These are phyloP conservation scores for Noccaea bulbosa DNA, from an alignment of 345 rosid genomes.

Conservation along the genomic window DNA sequence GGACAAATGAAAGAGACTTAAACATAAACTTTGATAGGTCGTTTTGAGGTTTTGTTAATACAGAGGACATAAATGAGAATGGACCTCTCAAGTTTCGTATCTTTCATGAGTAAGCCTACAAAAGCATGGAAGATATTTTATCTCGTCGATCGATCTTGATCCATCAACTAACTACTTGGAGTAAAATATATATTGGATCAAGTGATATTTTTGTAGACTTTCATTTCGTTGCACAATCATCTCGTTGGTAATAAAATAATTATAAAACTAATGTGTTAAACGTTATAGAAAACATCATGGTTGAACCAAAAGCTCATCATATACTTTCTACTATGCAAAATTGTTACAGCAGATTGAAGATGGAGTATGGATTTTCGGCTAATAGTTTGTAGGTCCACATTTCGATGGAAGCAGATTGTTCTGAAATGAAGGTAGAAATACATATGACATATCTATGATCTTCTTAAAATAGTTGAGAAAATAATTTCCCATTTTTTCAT, in stretches of 20 bases:
- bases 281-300: too few species aligned
- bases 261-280: too few species aligned
- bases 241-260: neutral
- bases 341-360: too few species aligned
- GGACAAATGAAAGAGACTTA: slow-evolving; percentile 30
- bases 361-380: too few species aligned
- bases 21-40: neutral
- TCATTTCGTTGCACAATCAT: neutral
- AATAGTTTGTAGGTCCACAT: too few species aligned
- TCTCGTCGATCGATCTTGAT: slow-evolving; percentile 27
- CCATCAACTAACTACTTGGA: slow-evolving; percentile 19
- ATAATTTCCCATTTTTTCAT: too few species aligned
- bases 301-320: too few species aligned
- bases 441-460: too few species aligned
- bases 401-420: too few species aligned
- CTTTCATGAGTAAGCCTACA: slow-evolving; percentile 31
- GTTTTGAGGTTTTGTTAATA: slow-evolving; percentile 27
- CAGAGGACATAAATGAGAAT: slow-evolving; percentile 24
- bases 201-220: slow-evolving; percentile 9
- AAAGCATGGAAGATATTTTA: slow-evolving; percentile 13
- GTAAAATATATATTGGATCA: slow-evolving; percentile 11
- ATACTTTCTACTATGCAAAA: too few species aligned
- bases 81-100: slow-evolving; percentile 26
- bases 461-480: too few species aligned
- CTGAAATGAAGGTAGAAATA: too few species aligned